Conservation (phyloP, 1,284 basidiomycete species). For the Caloboletus firmus region DNA sequence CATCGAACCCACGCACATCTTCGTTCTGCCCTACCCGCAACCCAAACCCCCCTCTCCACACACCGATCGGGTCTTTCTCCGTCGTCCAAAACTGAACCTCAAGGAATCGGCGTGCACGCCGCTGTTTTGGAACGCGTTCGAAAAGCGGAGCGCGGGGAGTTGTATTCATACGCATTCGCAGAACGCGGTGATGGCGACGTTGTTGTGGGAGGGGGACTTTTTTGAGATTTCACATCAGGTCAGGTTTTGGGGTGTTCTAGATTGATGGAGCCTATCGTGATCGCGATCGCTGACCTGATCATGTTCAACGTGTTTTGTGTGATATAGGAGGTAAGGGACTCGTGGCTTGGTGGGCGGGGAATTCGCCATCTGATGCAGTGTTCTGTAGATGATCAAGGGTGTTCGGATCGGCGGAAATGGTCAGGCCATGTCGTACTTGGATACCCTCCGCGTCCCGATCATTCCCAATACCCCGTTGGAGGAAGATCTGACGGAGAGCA, state of each 20-base stretch:
- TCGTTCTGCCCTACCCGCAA: constrained; percentile 80
- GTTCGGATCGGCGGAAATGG: constrained; percentile 75
- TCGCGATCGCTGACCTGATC: constrained; percentile 1
- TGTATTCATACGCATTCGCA: constrained; percentile 90
- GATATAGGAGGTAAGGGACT: constrained; percentile 39
- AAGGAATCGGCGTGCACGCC: constrained; percentile 85
- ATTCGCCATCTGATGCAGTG: neutral
- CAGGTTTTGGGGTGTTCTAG: constrained; percentile 13
- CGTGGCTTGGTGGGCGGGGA: neutral
- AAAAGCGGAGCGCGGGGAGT: constrained; percentile 70
- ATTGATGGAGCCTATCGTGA: no score
- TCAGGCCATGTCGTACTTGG: constrained; percentile 72
- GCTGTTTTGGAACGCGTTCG: constrained; percentile 90
- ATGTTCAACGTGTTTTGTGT: neutral
- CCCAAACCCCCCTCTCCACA: constrained; percentile 56
- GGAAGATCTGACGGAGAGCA: constrained; percentile 82
- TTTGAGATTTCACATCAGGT: constrained; percentile 83
- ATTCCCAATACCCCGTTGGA: constrained; percentile 88
- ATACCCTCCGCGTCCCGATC: constrained; percentile 83
- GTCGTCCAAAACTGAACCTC: constrained; percentile 64
- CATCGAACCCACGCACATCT: constrained; percentile 77
- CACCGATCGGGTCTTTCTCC: constrained; percentile 69
- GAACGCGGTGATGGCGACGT: constrained; percentile 81
- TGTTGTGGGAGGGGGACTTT: constrained; percentile 65
- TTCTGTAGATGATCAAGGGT: constrained; percentile 81